Evolutionary conservation across 2,329 filamentous ascomycete species (phyloP).

Genomic region (Tricladium varicosporioides): DNA sequence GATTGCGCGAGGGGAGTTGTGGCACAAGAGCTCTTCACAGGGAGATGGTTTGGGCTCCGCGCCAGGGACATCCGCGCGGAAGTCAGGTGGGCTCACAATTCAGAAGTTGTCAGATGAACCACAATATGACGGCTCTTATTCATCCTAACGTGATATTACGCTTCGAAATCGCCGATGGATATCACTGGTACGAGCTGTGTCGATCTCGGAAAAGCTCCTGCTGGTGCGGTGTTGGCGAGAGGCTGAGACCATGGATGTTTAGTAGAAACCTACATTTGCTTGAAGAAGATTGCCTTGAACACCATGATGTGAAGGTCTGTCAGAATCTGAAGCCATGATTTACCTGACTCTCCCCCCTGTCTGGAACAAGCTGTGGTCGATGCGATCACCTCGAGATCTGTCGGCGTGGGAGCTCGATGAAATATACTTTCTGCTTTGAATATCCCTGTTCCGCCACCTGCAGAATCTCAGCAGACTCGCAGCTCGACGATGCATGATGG

Average conservation of each 20-base stretch:
- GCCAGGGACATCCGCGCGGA: too few species aligned
- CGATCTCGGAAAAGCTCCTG: background rate
- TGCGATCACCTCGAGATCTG: background rate
- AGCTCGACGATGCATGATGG: background rate
- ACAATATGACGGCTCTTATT: background rate
- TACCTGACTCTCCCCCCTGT: too few species aligned
- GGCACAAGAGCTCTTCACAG: too few species aligned
- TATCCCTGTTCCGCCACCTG: too few species aligned
- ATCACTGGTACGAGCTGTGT: background rate
- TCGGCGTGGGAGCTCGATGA: background rate
- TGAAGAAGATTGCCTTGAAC: too few species aligned
- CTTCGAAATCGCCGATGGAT: background rate
- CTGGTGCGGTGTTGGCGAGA: background rate
- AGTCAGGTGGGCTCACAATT: too few species aligned
- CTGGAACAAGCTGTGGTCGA: too few species aligned
- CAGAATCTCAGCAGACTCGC: background rate
- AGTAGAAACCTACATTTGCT: background rate
- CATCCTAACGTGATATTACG: background rate
- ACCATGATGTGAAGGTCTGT: too few species aligned
- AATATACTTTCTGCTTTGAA: background rate
- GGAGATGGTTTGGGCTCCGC: too few species aligned
- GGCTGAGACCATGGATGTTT: background rate
- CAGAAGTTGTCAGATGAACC: background rate
- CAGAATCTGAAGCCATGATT: too few species aligned
- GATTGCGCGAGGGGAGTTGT: too few species aligned